Conservation (phyloP, 2,329 filamentous ascomycete species). For the Pseudocercospora fuligena region DNA sequence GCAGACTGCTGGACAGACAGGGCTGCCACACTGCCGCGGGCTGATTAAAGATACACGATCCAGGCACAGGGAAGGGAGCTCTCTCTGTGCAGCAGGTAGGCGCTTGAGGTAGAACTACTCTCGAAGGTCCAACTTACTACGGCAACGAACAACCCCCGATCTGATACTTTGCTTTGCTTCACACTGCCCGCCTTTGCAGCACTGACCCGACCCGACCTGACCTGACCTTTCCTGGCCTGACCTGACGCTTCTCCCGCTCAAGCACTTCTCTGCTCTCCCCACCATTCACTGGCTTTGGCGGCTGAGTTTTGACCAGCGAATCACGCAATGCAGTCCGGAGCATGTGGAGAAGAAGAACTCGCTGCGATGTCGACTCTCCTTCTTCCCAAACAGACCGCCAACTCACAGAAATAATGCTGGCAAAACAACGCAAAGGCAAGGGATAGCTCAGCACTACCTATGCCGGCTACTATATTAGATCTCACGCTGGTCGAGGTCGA, state of each 20-base stretch:
- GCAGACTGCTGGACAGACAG: neutral
- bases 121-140: neutral
- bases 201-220: neutral
- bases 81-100: neutral
- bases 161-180: neutral
- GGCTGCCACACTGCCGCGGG: neutral
- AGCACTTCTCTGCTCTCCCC: neutral
- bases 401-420: neutral
- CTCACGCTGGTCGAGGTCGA: neutral
- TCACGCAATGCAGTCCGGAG: neutral
- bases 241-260: neutral
- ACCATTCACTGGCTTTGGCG: constrained; percentile 6
- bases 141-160: neutral
- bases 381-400: neutral
- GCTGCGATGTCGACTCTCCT: neutral
- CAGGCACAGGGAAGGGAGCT: constrained; percentile 1
- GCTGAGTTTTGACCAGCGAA: constrained; percentile 4
- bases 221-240: neutral
- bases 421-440: constrained; percentile 1
- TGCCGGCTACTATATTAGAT: neutral
- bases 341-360: neutral
- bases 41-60: neutral
- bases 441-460: constrained; percentile 3
- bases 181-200: too few species aligned
- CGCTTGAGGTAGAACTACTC: neutral